A percentile compares a stretch with the other conserved stretches of the same genome.
phyloP scores from a whole-genome alignment of 208 protist species.

The Phytomonas serpens region DNA sequence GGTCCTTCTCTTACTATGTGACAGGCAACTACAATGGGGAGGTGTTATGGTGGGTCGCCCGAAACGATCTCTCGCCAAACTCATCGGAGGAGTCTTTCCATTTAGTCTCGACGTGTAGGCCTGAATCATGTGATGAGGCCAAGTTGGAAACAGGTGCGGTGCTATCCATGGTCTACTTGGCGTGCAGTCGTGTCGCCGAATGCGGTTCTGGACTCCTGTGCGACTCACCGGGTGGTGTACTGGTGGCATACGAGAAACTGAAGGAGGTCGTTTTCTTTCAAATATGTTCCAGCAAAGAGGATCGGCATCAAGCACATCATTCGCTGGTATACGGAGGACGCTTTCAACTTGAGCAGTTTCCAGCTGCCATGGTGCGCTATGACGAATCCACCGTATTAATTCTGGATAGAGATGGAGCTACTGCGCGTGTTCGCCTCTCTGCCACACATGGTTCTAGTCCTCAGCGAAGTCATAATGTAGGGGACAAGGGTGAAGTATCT shows the following conservation, averaged over 20 bases:
- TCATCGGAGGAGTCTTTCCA: constrained; percentile 22
- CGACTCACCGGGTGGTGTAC: constrained; percentile 46
- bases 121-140: constrained; percentile 9
- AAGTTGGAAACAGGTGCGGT: constrained; percentile 29
- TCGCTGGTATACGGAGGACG: constrained; percentile 15
- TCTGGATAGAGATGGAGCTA: constrained; percentile 37
- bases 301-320: constrained; percentile 26
- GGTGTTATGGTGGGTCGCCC: constrained; percentile 71
- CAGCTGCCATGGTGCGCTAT: constrained; percentile 33
- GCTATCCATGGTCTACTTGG: constrained; percentile 38
- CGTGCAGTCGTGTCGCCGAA: constrained; percentile 17
- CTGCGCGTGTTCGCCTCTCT: constrained; percentile 30
- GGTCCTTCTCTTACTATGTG: constrained; percentile 52
- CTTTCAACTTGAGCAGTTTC: constrained; percentile 22
- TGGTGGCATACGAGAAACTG: constrained; percentile 50
- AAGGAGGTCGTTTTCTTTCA: constrained; percentile 48
- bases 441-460: background rate
- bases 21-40: constrained; percentile 43
- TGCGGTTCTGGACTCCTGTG: constrained; percentile 7
- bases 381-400: constrained; percentile 39
- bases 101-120: constrained; percentile 26
- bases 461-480: background rate
- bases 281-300: constrained; percentile 25
- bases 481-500: background rate
- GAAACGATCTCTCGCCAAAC: constrained; percentile 34